A percentile compares a stretch with the other conserved stretches of the same genome.
Evolutionary conservation across 495 filamentous ascomycete genomes (phyloP).

Genomic region (Tuber brumale): DNA sequence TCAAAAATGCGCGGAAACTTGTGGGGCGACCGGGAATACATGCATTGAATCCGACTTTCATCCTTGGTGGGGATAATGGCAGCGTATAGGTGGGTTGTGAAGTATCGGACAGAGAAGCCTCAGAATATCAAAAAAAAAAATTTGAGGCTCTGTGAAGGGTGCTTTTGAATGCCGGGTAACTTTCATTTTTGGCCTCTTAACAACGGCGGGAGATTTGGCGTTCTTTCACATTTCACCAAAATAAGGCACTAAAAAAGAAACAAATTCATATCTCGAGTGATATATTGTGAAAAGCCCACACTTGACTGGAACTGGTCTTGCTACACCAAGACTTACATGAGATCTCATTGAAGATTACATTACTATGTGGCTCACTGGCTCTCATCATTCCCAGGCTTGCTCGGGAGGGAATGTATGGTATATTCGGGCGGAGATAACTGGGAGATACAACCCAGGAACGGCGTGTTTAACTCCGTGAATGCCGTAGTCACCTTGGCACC

Average conservation of each 20-base stretch:
- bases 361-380: neutral
- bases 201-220: too few relatives aligned
- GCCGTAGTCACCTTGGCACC: neutral
- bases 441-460: neutral
- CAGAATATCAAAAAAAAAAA: conserved; percentile 2
- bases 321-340: neutral
- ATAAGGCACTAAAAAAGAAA: too few relatives aligned
- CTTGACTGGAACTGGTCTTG: neutral
- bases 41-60: conserved; percentile 43
- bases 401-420: neutral
- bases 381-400: conserved; percentile 1
- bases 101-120: conserved; percentile 6
- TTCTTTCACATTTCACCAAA: too few relatives aligned
- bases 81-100: conserved; percentile 7
- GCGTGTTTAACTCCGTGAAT: neutral
- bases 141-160: conserved; percentile 26
- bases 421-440: neutral
- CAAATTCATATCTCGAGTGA: neutral
- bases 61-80: conserved; percentile 14
- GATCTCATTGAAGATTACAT: neutral
- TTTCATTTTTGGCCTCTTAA: neutral
- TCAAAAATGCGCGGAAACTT: neutral
- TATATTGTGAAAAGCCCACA: neutral
- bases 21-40: conserved; percentile 1
- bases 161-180: conserved; percentile 22